phyloP scores from a whole-genome alignment of 192 early-diverging fungal species.

The Coemansia sp. region DNA sequence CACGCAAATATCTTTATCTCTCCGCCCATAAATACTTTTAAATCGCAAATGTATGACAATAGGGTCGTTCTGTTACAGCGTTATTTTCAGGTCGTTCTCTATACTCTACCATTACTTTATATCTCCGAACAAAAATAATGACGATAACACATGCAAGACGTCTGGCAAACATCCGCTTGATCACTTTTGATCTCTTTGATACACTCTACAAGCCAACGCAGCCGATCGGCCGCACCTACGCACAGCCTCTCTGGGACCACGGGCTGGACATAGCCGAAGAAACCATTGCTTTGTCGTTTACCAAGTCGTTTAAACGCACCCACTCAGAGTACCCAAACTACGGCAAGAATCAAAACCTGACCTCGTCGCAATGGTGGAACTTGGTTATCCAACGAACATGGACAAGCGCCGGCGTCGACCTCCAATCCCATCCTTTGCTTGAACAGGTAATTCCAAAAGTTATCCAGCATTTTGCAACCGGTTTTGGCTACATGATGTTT shows the following conservation, averaged over 20 bases:
- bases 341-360: conserved; percentile 47
- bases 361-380: conserved; percentile 58
- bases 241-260: conserved; percentile 32
- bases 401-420: conserved; percentile 29
- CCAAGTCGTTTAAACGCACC: conserved; percentile 44
- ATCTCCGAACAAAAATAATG: neutral
- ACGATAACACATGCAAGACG: conserved; percentile 8
- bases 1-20: neutral
- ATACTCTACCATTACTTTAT: neutral
- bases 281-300: conserved; percentile 35
- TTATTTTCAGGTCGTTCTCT: neutral
- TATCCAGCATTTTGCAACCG: conserved; percentile 53
- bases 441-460: conserved; percentile 14
- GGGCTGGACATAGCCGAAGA: conserved; percentile 46
- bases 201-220: conserved; percentile 60
- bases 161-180: conserved; percentile 47
- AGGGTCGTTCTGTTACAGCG: no score
- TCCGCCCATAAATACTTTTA: no score
- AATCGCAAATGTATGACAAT: no score
- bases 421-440: neutral
- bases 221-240: conserved; percentile 28
- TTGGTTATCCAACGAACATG: conserved; percentile 57
- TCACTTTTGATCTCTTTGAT: conserved; percentile 67
- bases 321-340: conserved; percentile 56
- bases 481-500: conserved; percentile 58